These are phyloP conservation scores for Gloeostereum incarnatum DNA, from an alignment of 768 basidiomycete genomes.

Conservation along the genomic window DNA sequence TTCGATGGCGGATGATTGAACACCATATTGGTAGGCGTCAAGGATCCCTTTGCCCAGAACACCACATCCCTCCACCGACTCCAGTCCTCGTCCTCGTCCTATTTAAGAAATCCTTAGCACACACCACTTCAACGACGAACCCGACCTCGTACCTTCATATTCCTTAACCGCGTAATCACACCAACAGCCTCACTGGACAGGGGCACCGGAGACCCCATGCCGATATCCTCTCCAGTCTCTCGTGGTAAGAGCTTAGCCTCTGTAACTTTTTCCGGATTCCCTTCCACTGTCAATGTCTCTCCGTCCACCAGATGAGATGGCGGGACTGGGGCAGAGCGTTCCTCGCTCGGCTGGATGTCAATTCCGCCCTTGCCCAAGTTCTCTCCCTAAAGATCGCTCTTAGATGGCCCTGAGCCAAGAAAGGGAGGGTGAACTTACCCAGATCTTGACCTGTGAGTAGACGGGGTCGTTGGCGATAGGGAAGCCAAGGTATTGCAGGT, in stretches of 20 bases:
- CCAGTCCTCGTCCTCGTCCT: constrained; percentile 85
- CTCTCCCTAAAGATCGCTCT: no score
- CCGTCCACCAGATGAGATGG: constrained; percentile 29
- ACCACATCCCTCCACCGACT: constrained; percentile 81
- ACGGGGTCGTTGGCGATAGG: constrained; percentile 95
- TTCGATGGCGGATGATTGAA: no score
- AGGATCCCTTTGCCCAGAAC: constrained; percentile 61
- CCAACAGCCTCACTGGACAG: constrained; percentile 69
- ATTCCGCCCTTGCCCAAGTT: constrained; percentile 74
- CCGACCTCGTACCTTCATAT: constrained; percentile 90
- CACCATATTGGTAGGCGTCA: no score
- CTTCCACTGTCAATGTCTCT: background rate
- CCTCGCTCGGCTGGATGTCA: constrained; percentile 59
- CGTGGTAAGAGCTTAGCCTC: constrained; percentile 59
- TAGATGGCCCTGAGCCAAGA: no score
- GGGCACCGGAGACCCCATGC: constrained; percentile 79
- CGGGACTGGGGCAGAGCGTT: constrained; percentile 54
- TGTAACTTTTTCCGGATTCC: constrained; percentile 2
- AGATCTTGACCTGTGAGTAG: constrained; percentile 41
- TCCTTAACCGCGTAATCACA: constrained; percentile 71
- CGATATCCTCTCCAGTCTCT: constrained; percentile 82
- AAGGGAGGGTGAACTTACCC: no score
- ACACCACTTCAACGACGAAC: no score
- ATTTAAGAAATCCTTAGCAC: no score
- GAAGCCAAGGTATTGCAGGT: constrained; percentile 88